phyloP scores from a whole-genome alignment of 2,329 filamentous ascomycete species.

The Juglanconis oblonga region DNA sequence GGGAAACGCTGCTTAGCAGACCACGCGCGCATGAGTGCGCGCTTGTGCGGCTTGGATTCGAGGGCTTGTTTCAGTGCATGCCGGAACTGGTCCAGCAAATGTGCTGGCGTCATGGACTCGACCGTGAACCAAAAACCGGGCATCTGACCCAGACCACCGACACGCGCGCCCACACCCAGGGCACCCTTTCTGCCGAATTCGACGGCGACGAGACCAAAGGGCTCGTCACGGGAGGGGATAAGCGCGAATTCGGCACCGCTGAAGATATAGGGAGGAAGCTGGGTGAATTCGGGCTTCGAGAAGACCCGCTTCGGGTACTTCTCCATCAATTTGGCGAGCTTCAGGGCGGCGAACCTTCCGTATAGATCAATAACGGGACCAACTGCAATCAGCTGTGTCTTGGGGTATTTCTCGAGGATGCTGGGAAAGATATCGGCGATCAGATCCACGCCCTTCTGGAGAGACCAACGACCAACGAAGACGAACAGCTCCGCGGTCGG shows the following conservation, averaged over 20 bases:
- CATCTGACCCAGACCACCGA: conserved; percentile 65
- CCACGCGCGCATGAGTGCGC: conserved; percentile 61
- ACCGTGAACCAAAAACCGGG: conserved; percentile 70
- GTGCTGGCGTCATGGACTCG: conserved; percentile 59
- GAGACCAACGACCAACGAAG: conserved; percentile 68
- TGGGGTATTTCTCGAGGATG: conserved; percentile 55
- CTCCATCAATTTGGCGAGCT: conserved; percentile 61
- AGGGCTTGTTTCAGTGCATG: conserved; percentile 58
- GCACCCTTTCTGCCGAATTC: conserved; percentile 67
- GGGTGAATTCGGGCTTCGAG: conserved; percentile 66
- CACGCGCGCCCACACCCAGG: conserved; percentile 61
- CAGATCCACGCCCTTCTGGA: conserved; percentile 67
- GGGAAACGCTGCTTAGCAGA: conserved; percentile 64
- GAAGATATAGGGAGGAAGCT: conserved; percentile 64
- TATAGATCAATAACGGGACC: conserved; percentile 65
- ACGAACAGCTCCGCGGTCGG: conserved; percentile 63
- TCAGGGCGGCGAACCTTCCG: conserved; percentile 63
- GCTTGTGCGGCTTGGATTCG: conserved; percentile 50
- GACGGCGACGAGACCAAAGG: conserved; percentile 66
- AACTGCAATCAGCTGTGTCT: conserved; percentile 59
- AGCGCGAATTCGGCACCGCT: conserved; percentile 66
- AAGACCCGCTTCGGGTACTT: conserved; percentile 64
- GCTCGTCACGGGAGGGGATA: conserved; percentile 67
- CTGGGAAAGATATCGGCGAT: conserved; percentile 64
- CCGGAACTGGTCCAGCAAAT: conserved; percentile 63